Base-by-base conservation (phyloP, 768 basidiomycete species). In the Tulasnella sp. region DNA sequence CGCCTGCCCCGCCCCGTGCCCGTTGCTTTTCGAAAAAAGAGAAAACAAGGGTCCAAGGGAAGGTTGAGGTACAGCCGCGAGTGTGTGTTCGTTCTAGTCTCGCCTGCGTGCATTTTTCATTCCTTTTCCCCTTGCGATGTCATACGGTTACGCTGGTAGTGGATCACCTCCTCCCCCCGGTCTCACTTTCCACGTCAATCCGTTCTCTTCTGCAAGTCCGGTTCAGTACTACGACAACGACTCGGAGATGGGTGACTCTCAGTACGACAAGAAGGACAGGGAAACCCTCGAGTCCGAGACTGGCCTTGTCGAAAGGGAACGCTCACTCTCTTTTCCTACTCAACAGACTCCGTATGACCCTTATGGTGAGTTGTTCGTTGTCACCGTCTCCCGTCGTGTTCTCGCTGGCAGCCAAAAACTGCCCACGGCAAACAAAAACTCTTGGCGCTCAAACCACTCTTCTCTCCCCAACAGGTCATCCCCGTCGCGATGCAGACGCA, bases 211-310 rank as follows among this genome's bases (percentile, higher is more conserved):
- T n/a, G n/a, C n/a, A n/a, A n/a, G n/a, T n/a, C n/a, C n/a, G n/a
- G n/a, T n/a, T n/a, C 34, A 35, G 12, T 35, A 35, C 34, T 35
- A 53, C 51, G 51, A 32, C 46, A 28, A 28, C 28, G 47, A 53
- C 19, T 53, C 51, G 33, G 51, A 53, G 4, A 53, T 53, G 51
- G 51, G 44, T 6, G 43, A 45, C 31, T 31, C 43, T 9, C 16
- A 15, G 12, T 48, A 37, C 2, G 51, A 53, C 31, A 13, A 20
- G 3, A 12, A 16, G 20, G 45, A 49, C 29, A 31, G 39, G 27
- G 43, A 53, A 28, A 45, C 45, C 12, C 22, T 45, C 1, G 43
- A 53, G 19, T 34, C 31, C 45, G 29, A 53, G 20, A 28, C 28
- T 10, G 32, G 29, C 20, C 44, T 53, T 34, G 51, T 53, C 9